Base-by-base conservation (phyloP, 148 eudicot genomes). In the Oxyria digyna region DNA sequence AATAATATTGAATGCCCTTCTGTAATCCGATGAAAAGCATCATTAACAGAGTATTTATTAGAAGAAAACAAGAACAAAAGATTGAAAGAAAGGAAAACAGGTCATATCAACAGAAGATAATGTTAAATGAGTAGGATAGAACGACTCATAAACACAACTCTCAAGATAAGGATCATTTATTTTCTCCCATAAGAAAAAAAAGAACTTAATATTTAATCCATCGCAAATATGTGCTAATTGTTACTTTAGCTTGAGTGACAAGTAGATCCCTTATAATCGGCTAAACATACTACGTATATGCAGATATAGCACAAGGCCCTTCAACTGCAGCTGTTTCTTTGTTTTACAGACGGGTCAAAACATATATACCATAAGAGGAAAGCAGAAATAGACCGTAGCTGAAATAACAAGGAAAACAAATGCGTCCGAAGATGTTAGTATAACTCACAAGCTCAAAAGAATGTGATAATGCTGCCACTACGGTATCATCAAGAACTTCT, bases 401-500 rank as follows among this genome's bases (percentile, higher is more conserved):
- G 29, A 59, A 29, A 59, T 17, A 26, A 31, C 7, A 12, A 14
- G 29, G 38, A 14, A 59, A 29, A 59, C 15, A n/a, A n/a, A n/a
- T n/a, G n/a, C n/a, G n/a, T 67, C 21, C 48, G 29, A 38, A 73
- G n/a, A 54, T 32, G n/a, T 70, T 43, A 68, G 69, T 42, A 67
- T 69, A 73, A 42, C 89, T 81, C 76, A 88, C 99, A 81, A 94
- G 83, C 62, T 89, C 81, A 67, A 87, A 83, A 71, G 87, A 76
- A 85, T 90, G 86, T 71, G 97, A 88, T 17, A 90, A 77, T 40
- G 97, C 96, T 43, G 89, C 96, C 78, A 90, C 89, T 81, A 87
- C 79, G 12, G 97, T 90, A 83, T 88, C 82, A 71, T 94, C 99
- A 62, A 94, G 92, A 74, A 90, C 86, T 76, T 90, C 89, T 83